Conservation (phyloP, 495 filamentous ascomycete genomes). For the Cryomyces minteri region DNA sequence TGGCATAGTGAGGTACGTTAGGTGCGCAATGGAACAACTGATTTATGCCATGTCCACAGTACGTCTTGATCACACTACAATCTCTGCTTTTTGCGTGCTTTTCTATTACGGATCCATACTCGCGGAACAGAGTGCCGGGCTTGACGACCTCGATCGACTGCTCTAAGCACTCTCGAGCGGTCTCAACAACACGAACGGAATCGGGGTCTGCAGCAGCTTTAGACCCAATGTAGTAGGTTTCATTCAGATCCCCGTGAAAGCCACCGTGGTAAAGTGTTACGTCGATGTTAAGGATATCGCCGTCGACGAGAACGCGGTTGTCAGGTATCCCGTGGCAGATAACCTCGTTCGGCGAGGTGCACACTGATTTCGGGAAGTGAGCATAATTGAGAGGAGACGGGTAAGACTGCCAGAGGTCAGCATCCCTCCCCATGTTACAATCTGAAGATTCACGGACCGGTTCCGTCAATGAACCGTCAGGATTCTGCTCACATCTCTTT, state of each 20-base stretch:
- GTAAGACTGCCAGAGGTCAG: conserved; percentile 49
- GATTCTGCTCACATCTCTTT: conserved; percentile 53
- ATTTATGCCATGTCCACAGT: conserved; percentile 26
- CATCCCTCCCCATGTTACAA: neutral
- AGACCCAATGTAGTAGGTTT: conserved; percentile 25
- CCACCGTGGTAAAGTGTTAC: conserved; percentile 24
- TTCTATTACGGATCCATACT: conserved; percentile 23
- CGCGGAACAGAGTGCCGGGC: conserved; percentile 23
- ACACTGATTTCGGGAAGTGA: conserved; percentile 94
- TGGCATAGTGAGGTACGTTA: conserved; percentile 27
- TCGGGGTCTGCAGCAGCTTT: conserved; percentile 20
- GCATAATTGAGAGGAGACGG: conserved; percentile 93
- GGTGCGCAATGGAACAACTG: conserved; percentile 24
- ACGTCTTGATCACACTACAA: conserved; percentile 23
- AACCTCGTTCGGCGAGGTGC: conserved; percentile 88
- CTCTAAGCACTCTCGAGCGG: conserved; percentile 20
- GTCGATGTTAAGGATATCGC: conserved; percentile 27
- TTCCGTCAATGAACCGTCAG: conserved; percentile 1
- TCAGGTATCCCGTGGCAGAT: conserved; percentile 39
- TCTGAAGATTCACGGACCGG: conserved; percentile 1
- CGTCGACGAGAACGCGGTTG: conserved; percentile 20
- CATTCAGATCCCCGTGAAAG: conserved; percentile 26
- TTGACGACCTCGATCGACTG: conserved; percentile 24
- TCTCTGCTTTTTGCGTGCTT: conserved; percentile 19
- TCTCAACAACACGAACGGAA: conserved; percentile 22